Base-by-base conservation (phyloP, 2,329 filamentous ascomycete genomes). In the Hypoxylon sp. region DNA sequence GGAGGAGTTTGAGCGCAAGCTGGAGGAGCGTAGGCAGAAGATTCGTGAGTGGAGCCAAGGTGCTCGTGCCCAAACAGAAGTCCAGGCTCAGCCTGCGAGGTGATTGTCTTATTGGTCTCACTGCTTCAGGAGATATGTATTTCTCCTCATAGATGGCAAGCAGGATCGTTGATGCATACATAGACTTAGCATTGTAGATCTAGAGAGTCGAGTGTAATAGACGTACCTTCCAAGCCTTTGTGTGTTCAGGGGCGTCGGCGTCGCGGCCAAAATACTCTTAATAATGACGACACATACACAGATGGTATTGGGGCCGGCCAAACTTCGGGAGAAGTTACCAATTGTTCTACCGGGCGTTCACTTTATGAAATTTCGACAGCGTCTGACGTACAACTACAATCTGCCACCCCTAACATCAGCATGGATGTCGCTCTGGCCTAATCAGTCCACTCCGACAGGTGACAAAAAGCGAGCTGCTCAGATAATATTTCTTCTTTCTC, bases 1-100 rank as follows among this genome's bases (percentile, higher is more conserved):
- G 50, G 85, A 81, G 43, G 87, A 85, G 76, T 85, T 89, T 72
- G 88, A 90, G 81, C 81, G 81, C 69, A 85, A 85, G 77, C 75
- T 89, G 21, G 81, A 83, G 71, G 85, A 84, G 77, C 79, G 82
- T 69, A 80, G 79, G 68, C 78, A 78, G 73, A 80, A 82, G 75
- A 74, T 87, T 68, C 77, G 82, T 74, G 80, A 81, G 66, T 84
- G 84, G 83, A 76, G 80, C 51, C 71, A 79, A 51, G 80, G 79
- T 14, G 55, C 45, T 21, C 60, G 45, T 19, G 61, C 56, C 21
- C 60, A 43, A 32, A 30, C 27, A 32, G 43, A 34, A 41, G 53
- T 19, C 27, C 25, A 41, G 6, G 23, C 34, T 7, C 63, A 66
- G 50, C 32, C 37, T 8, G 50, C 41, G 11, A 61, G 68, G 41